phyloP scores from a whole-genome alignment of 2,329 filamentous ascomycete species.

The Arthrobotrys entomopaga region DNA sequence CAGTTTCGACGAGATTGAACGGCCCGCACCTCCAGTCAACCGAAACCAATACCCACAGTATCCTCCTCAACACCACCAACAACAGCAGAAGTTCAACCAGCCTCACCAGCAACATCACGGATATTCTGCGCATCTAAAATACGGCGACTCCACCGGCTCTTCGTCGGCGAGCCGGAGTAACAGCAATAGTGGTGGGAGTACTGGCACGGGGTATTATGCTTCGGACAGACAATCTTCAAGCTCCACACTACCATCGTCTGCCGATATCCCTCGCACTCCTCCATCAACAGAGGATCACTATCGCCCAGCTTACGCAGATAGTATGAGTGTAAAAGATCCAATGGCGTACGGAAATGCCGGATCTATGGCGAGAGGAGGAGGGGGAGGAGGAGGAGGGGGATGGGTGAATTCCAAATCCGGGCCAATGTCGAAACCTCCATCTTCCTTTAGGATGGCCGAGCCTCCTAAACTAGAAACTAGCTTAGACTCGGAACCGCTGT shows the following conservation, averaged over 20 bases:
- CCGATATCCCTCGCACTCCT: constrained; percentile 51
- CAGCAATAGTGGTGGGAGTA: constrained; percentile 54
- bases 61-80: constrained; percentile 29
- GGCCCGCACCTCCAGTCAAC: constrained; percentile 55
- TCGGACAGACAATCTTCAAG: constrained; percentile 54
- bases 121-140: constrained; percentile 52
- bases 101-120: constrained; percentile 32
- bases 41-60: constrained; percentile 55
- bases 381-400: constrained; percentile 57
- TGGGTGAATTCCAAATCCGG: constrained; percentile 57
- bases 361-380: constrained; percentile 56
- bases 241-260: constrained; percentile 51
- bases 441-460: constrained; percentile 49
- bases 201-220: constrained; percentile 54
- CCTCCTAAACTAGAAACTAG: constrained; percentile 58
- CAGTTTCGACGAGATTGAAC: constrained; percentile 57
- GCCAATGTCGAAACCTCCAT: constrained; percentile 53
- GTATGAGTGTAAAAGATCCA: constrained; percentile 50
- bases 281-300: constrained; percentile 54
- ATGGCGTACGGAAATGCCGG: constrained; percentile 55
- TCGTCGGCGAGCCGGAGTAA: constrained; percentile 54
- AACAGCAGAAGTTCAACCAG: background rate
- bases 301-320: constrained; percentile 41
- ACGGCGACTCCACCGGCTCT: constrained; percentile 54
- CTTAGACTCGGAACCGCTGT: constrained; percentile 58